A percentile compares a stretch with the other conserved stretches of the same genome.
These are phyloP conservation scores for Globisporangium emineosum DNA, from an alignment of 352 stramenopile species.

Conservation along the genomic window DNA sequence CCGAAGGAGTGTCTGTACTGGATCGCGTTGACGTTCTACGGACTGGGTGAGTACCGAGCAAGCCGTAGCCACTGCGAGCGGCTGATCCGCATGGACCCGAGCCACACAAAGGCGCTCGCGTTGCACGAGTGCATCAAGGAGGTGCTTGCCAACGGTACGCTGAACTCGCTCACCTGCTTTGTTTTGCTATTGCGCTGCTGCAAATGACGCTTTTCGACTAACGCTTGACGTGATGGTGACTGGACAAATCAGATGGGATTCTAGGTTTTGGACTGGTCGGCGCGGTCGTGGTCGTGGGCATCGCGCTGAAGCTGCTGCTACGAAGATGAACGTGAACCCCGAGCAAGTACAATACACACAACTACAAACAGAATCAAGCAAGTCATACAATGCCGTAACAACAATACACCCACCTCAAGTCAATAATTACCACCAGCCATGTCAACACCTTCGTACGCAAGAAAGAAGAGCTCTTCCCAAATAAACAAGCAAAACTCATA, in stretches of 20 bases:
- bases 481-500: slow-evolving; percentile 9
- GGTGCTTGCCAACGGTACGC: slow-evolving; percentile 48
- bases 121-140: slow-evolving; percentile 80
- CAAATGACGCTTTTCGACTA: not conserved
- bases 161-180: not conserved
- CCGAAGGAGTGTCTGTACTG: slow-evolving; percentile 74
- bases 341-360: not conserved
- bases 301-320: slow-evolving; percentile 71
- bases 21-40: slow-evolving; percentile 68
- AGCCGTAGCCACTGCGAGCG: slow-evolving; percentile 72
- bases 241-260: slow-evolving; percentile 42
- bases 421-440: not conserved
- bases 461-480: not conserved
- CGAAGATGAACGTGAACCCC: slow-evolving; percentile 43
- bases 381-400: not conserved
- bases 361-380: not conserved
- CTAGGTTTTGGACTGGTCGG: slow-evolving; percentile 66
- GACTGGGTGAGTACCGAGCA: slow-evolving; percentile 60
- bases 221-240: not conserved
- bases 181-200: not conserved
- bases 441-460: not conserved
- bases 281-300: slow-evolving; percentile 64
- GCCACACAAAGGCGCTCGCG: slow-evolving; percentile 64
- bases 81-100: slow-evolving; percentile 71
- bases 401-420: not conserved